A percentile compares a stretch with the other conserved stretches of the same genome.
phyloP scores from a whole-genome alignment of 2,329 filamentous ascomycete species.

The Hirsutella minnesotensis region DNA sequence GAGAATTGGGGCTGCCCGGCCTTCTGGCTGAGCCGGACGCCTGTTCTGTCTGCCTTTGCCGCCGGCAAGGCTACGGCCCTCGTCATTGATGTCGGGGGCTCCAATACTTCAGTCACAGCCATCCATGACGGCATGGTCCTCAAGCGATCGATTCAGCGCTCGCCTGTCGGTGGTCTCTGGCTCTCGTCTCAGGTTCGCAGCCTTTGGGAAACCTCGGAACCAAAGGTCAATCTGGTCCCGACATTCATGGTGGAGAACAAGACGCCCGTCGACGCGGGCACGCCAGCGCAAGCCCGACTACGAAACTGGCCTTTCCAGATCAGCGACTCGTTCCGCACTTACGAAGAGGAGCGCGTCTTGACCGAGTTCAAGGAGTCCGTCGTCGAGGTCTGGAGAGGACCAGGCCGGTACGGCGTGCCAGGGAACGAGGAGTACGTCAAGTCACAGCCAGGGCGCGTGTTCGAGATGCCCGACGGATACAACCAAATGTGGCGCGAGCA shows the following conservation, averaged over 20 bases:
- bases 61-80: conserved; percentile 88
- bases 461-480: conserved; percentile 94
- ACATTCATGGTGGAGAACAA: conserved; percentile 85
- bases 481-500: conserved; percentile 92
- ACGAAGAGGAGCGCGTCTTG: conserved; percentile 86
- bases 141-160: conserved; percentile 79
- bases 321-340: conserved; percentile 59
- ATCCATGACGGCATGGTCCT: conserved; percentile 92
- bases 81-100: conserved; percentile 83
- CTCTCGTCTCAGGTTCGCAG: conserved; percentile 78
- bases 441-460: conserved; percentile 67
- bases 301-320: conserved; percentile 54
- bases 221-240: conserved; percentile 64
- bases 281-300: conserved; percentile 64
- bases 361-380: conserved; percentile 97
- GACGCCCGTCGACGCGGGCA: conserved; percentile 74
- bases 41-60: conserved; percentile 83
- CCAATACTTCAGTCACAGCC: conserved; percentile 78
- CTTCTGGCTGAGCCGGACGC: conserved; percentile 83
- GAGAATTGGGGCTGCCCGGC: conserved; percentile 93
- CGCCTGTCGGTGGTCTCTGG: conserved; percentile 78
- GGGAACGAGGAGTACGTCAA: conserved; percentile 70
- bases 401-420: conserved; percentile 49
- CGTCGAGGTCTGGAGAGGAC: conserved; percentile 84
- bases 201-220: conserved; percentile 60